Evolutionary conservation across 2,329 filamentous ascomycete genomes (phyloP).

Genomic region (Penicillium digitatum): DNA sequence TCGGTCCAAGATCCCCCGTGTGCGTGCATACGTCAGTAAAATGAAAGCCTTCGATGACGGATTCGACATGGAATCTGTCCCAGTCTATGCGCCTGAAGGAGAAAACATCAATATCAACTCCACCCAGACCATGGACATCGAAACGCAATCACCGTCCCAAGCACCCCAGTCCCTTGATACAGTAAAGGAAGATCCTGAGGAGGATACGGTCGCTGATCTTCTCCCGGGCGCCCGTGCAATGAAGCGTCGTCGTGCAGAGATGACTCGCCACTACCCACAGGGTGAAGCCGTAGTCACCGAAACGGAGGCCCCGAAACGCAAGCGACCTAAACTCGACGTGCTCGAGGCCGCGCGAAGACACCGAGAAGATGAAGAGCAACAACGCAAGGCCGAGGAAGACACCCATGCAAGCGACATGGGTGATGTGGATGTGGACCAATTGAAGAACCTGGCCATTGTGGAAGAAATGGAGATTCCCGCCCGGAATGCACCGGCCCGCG

Average conservation of each 20-base stretch:
- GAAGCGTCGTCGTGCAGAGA: constrained; percentile 70
- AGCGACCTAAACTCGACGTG: constrained; percentile 63
- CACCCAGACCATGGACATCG: constrained; percentile 22
- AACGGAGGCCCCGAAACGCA: constrained; percentile 41
- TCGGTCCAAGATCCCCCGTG: constrained; percentile 23
- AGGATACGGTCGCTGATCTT: constrained; percentile 65
- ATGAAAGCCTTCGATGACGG: constrained; percentile 72
- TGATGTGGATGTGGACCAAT: constrained; percentile 65
- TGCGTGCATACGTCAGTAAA: constrained; percentile 36
- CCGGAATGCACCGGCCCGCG: constrained; percentile 28
- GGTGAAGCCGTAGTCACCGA: constrained; percentile 19
- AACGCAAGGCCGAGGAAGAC: constrained; percentile 49
- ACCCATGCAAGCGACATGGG: constrained; percentile 52
- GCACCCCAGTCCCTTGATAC: constrained; percentile 27
- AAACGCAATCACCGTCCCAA: constrained; percentile 18
- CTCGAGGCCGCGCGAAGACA: constrained; percentile 58
- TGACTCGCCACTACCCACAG: constrained; percentile 48
- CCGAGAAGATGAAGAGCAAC: constrained; percentile 55
- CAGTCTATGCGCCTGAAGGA: constrained; percentile 33
- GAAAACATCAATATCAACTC: constrained; percentile 13
- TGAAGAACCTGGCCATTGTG: constrained; percentile 70
- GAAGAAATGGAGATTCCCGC: constrained; percentile 66
- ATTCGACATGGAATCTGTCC: constrained; percentile 47
- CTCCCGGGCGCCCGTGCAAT: constrained; percentile 72
- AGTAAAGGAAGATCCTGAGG: constrained; percentile 34